phyloP scores from a whole-genome alignment of 805 yeast species.

The Metahyphopichia silvanorum region DNA sequence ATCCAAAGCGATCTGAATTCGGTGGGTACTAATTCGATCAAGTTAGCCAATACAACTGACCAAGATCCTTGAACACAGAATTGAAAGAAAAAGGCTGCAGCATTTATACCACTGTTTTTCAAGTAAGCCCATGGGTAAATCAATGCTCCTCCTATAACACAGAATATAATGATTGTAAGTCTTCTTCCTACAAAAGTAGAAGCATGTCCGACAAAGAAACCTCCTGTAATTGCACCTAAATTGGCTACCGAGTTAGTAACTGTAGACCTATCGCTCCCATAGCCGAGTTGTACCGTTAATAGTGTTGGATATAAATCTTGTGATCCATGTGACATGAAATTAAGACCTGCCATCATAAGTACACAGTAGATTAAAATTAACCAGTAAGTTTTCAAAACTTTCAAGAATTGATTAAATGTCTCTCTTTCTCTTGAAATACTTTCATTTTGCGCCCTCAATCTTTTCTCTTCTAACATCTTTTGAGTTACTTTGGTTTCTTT shows the following conservation, averaged over 20 bases:
- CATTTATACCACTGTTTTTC: conserved; percentile 41
- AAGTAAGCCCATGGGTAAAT: conserved; percentile 60
- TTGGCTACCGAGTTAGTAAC: conserved; percentile 63
- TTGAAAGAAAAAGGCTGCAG: conserved; percentile 62
- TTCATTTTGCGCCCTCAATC: too few relatives aligned
- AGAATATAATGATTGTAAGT: conserved; percentile 47
- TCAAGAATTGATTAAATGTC: too few relatives aligned
- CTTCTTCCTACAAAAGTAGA: conserved; percentile 63
- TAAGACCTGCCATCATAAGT: conserved; percentile 60
- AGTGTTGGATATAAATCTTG: conserved; percentile 72
- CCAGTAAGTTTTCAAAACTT: conserved; percentile 24
- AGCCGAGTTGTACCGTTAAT: conserved; percentile 49
- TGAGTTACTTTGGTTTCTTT: conserved; percentile 19
- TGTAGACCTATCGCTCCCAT: conserved; percentile 46
- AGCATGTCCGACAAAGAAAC: conserved; percentile 55
- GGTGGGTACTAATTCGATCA: conserved; percentile 55
- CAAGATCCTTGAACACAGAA: conserved; percentile 70
- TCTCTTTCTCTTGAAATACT: conserved; percentile 9
- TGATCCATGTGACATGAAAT: conserved; percentile 71
- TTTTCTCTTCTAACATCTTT: conserved; percentile 3
- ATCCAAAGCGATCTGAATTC: conserved; percentile 56
- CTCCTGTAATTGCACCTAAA: conserved; percentile 67
- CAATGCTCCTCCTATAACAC: conserved; percentile 55
- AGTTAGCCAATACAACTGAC: conserved; percentile 68
- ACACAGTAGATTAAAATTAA: conserved; percentile 28